Percentiles rank a stretch among this genome's conserved stretches.
Conservation (phyloP, 2,329 filamentous ascomycete genomes). For the Trematosphaeria pertusa region DNA sequence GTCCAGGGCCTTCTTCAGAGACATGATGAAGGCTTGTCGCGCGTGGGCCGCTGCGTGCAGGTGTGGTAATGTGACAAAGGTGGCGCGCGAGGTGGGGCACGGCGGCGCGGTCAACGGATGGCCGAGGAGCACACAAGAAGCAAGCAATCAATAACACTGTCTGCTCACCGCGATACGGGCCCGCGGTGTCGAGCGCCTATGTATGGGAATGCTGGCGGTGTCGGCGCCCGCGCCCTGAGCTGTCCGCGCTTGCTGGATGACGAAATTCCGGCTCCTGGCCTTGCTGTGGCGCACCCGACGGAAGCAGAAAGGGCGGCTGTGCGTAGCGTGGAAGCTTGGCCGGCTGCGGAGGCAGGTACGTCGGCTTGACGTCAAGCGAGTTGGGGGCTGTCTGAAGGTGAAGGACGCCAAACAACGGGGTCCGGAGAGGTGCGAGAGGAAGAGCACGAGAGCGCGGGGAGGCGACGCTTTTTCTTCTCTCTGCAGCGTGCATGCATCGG, state of each 20-base stretch:
- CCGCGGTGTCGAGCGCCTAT: not conserved
- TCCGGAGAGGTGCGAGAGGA: not conserved
- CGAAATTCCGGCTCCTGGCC: constrained; percentile 2
- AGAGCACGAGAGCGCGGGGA: too few relatives aligned
- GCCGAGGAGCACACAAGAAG: not conserved
- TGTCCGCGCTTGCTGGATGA: constrained; percentile 3
- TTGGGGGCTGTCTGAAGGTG: too few relatives aligned
- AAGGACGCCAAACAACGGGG: too few relatives aligned
- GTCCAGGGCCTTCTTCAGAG: constrained; percentile 55
- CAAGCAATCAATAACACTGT: not conserved
- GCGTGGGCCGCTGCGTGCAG: not conserved
- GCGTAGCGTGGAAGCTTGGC: too few relatives aligned
- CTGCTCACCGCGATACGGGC: not conserved
- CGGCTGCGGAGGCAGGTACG: too few relatives aligned
- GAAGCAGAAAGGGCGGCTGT: too few relatives aligned
- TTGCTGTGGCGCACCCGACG: constrained; percentile 9
- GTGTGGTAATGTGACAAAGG: not conserved
- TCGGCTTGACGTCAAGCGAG: too few relatives aligned
- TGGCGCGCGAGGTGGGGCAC: not conserved
- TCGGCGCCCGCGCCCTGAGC: too few relatives aligned
- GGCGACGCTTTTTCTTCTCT: constrained; percentile 2
- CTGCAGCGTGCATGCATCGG: too few relatives aligned
- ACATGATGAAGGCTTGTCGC: constrained; percentile 28
- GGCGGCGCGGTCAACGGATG: not conserved
- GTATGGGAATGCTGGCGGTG: constrained; percentile 4